These are phyloP conservation scores for Podaxis sp. DNA, from an alignment of 768 basidiomycete genomes.

Conservation along the genomic window DNA sequence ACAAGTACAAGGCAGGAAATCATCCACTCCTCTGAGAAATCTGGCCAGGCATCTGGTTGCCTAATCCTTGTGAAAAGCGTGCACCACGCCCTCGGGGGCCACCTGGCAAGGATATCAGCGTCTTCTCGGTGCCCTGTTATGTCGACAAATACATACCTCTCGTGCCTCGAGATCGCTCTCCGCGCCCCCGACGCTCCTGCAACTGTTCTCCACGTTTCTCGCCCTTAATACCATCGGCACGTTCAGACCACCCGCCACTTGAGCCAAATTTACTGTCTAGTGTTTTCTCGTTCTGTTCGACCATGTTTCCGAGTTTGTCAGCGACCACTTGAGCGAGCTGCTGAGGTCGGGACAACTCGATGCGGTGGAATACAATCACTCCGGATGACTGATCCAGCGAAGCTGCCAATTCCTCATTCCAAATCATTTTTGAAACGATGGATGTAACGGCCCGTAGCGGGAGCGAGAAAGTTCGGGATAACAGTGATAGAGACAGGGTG, in stretches of 20 bases:
- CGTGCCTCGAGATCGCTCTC: constrained; percentile 63
- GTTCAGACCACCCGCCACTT: constrained; percentile 60
- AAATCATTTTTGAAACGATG: constrained; percentile 97
- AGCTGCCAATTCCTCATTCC: constrained; percentile 92
- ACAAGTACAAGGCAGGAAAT: neutral
- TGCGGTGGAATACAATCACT: constrained; percentile 91
- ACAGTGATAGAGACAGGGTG: constrained; percentile 83
- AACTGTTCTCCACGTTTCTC: constrained; percentile 81
- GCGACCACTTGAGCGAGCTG: constrained; percentile 88
- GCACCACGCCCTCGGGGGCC: constrained; percentile 70
- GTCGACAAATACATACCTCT: constrained; percentile 45
- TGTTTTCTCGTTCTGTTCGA: constrained; percentile 91
- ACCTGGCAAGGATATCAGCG: constrained; percentile 33
- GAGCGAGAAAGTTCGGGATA: constrained; percentile 86
- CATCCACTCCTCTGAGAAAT: constrained; percentile 24
- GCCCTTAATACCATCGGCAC: constrained; percentile 67
- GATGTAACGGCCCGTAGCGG: constrained; percentile 81
- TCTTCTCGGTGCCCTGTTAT: neutral
- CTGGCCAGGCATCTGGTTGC: constrained; percentile 69
- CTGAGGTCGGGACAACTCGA: constrained; percentile 86
- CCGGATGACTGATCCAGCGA: constrained; percentile 90
- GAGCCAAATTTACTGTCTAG: constrained; percentile 83
- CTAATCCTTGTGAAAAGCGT: constrained; percentile 82
- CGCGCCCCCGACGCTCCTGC: constrained; percentile 74
- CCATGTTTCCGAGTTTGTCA: constrained; percentile 81